These are phyloP conservation scores for Tilletia caries DNA, from an alignment of 1,284 basidiomycete species.

Conservation along the genomic window DNA sequence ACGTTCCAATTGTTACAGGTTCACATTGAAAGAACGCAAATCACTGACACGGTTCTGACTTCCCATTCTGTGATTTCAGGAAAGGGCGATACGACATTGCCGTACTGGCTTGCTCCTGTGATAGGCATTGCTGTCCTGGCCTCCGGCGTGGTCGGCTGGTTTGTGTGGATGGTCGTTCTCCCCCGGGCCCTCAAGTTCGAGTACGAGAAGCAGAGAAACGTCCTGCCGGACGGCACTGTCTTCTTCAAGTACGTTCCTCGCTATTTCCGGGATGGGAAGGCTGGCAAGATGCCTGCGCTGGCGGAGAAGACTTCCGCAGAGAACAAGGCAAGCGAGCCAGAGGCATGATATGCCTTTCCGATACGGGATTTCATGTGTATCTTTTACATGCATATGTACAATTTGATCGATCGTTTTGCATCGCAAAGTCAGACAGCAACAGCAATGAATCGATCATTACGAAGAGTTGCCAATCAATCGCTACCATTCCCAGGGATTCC, in stretches of 20 bases:
- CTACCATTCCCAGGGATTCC: neutral
- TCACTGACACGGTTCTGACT: neutral
- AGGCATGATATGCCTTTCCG: no score
- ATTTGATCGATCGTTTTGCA: no score
- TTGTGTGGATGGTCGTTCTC: conserved; percentile 7
- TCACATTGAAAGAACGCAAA: neutral
- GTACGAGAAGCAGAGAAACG: neutral
- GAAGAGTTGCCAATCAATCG: no score
- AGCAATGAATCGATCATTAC: no score
- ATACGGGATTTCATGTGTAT: no score
- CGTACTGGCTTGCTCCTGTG: conserved; percentile 12
- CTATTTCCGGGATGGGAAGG: neutral
- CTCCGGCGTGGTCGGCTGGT: conserved; percentile 7
- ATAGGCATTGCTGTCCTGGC: conserved; percentile 1
- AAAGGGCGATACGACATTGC: conserved; percentile 9
- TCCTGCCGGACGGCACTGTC: conserved; percentile 9
- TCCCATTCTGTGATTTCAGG: neutral
- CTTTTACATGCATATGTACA: no score
- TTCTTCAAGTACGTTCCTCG: conserved; percentile 10
- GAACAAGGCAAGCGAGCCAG: no score
- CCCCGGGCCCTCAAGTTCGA: conserved; percentile 2
- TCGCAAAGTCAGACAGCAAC: no score
- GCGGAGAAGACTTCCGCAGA: no score
- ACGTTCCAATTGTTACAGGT: neutral
- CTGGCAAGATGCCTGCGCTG: no score